Base-by-base conservation (phyloP, 2,329 filamentous ascomycete genomes). In the Monilinia polystroma region DNA sequence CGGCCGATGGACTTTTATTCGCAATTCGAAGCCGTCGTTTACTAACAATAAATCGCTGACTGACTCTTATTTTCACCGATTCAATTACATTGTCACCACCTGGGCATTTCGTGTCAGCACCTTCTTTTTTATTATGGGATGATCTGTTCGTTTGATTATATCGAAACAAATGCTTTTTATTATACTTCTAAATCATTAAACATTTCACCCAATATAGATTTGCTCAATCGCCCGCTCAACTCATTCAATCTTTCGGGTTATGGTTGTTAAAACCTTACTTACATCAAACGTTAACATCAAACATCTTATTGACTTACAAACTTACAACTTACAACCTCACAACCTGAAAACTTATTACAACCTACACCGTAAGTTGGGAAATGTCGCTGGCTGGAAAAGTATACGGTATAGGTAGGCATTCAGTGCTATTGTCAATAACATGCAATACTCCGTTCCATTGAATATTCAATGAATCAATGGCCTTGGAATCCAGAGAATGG, bases 351-450 rank as follows among this genome's bases (percentile, higher is more conserved):
- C 29, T 29, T 29, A 35, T 35, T 35, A 20, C 43, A 29, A 29
- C 10, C 23, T 20, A 58, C 38, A 58, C 55, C 7, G 55, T 45
- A 58, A 58, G 38, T n/a, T 58, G 7, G 32, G 32, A 35, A 35
- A 35, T 35, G 32, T 35, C 32, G 16, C 38, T 58, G 23, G 38
- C 18, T 45, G 55, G 55, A 45, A 29, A 45, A 16, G 32, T 35
- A 35, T 35, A 7, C 32, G 29, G 20, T 32, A 6, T 45, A 32
- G 38, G 56, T 29, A 29, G 29, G 29, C 4, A 29, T 3, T 29
- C 56, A 58, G 56, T 58, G 41, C 20, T 2, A 35, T 35, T 8
- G 23, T 58, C 56, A 29, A 58, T n/a, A 58, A 6, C 20, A 58
- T 58, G n/a, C 41, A 47, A 47, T 35, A 35, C 35, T 59, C 26